Base-by-base conservation (phyloP, 2,329 filamentous ascomycete genomes). In the Xylariales sp. region DNA sequence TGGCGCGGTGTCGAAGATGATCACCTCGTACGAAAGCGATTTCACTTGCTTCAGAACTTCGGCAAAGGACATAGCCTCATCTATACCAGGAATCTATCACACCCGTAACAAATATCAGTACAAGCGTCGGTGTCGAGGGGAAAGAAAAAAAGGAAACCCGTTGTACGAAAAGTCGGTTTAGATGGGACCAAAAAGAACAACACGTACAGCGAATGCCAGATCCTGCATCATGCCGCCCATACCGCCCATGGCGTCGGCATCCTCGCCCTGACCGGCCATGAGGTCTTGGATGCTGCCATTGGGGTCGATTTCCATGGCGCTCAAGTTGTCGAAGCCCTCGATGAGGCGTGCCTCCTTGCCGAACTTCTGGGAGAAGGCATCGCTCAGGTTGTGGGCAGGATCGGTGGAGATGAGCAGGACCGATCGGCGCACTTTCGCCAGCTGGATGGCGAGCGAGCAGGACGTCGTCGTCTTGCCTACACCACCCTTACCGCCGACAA, bases 381-480 rank as follows among this genome's bases (percentile, higher is more conserved):
- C 93, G 52, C 86, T 93, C 47, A 98, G 76, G 69, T 98, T 98
- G 76, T 98, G 93, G 37, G 93, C 93, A 37, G 93, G 93, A 65
- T 98, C 93, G 54, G 93, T 98, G 27, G 90, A 96, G 69, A 98
- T 98, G 62, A 98, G 84, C 41, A 98, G 81, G 44, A 98, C 93
- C 45, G 87, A 95, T 67, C 91, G 91, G 66, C 93, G 88, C 54
- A 89, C 88, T 66, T 85, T 89, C 55, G 93, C 89, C 49, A 98
- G 87, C 68, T 98, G 93, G 61, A 98, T 97, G 47, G 93, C 93
- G 48, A 98, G 85, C 8, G 91, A 96, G 69, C 93, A 98, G 6
- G 91, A 97, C 13, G 93, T 98, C n/a, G 93, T 98, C 19, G 93
- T 98, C 74, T 98, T 98, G 63, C 93, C 93, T 31, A 98, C 93